Base-by-base conservation (phyloP, 306 rosid species). In the Pueraria montana region DNA sequence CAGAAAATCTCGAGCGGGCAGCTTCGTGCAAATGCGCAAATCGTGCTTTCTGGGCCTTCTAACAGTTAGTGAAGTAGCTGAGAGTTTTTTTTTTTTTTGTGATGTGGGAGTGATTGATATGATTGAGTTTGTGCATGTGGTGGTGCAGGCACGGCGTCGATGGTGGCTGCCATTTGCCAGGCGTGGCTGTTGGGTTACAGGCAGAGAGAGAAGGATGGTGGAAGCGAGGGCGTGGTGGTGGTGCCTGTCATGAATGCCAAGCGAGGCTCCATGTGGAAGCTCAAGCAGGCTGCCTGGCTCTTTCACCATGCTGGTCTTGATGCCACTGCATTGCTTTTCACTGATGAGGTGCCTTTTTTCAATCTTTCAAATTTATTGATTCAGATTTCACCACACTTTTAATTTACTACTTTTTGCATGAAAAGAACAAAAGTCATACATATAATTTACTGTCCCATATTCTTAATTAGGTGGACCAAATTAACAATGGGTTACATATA, bases 101-200 rank as follows among this genome's bases (percentile, higher is more conserved):
- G 43, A 42, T 63, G 32, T 6, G 21, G 14, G 49, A 58, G 52
- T 72, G 66, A 30, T 67, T 58, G 69, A 48, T 34, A 73, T 66
- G 72, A 53, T 46, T 67, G 18, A 59, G 38, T 80, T 43, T 80
- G 83, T 61, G 27, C 34, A 4, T 3, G 40, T 34, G n/a, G 42
- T 78, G 80, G 84, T 89, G 81, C 72, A 93, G 97, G 97, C 82
- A 89, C 97, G 6, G 85, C 95, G 67, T 90, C 98, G 8, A 93
- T 95, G 97, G 95, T 89, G 73, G 93, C 97, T 1, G 93, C 97
- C 6, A 86, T 95, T 72, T 93, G 98, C 69, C 91, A 91, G 7
- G 88, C 95, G 2, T 95, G 97, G 97, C 82, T 95, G 9, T 67
- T 89, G 87, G 89, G 85, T 80, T 83, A 89, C 70, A 85, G 92